Evolutionary conservation across 2,329 filamentous ascomycete species (phyloP), one percentile per base, ranked within the genome.

Genomic region (Paracorniculantispora psalliotae): DNA sequence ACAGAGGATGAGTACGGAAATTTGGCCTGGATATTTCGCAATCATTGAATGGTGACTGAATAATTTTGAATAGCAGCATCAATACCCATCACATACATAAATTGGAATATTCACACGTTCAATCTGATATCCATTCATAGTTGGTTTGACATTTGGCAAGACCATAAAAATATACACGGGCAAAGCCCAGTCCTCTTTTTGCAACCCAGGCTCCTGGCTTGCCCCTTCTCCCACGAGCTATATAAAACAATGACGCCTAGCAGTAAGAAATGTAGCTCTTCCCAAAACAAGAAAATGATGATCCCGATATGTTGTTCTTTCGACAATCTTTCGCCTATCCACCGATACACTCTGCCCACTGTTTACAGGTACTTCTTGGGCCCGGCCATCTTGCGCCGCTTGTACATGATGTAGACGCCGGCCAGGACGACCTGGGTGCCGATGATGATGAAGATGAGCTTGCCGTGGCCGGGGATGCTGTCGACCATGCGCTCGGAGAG

Each of bases 301-400:
- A n/a, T n/a, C n/a, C n/a, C n/a, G n/a, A n/a, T n/a, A n/a, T n/a
- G n/a, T n/a, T n/a, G n/a, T n/a, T n/a, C n/a, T n/a, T n/a, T n/a
- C n/a, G 35, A 17, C 21, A 28, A 28, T 33, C 13, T 33, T 19
- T 25, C n/a, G 39, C n/a, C 9, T 26, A 17, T 21, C 19, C 19
- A 4, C 37, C 33, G 19, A 7, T 35, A 9, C 7, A 26, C 15
- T 21, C 5, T 37, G 12, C 7, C 26, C 12, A 9, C 21, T 28
- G n/a, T 57, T 68, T 79, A 96, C 70, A 96, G 76, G 73, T 92
- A 97, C 77, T 97, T 97, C 81, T 96, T 96, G n/a, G 91, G 91
- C 72, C 86, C 84, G 63, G 80, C 85, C 41, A 83, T 80, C 74
- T 88, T 84, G 69, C 88, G 86, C 66, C 86, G 83, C 82, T 96